Base-by-base conservation (phyloP, 805 yeast genomes). In the Candida lessepsii region DNA sequence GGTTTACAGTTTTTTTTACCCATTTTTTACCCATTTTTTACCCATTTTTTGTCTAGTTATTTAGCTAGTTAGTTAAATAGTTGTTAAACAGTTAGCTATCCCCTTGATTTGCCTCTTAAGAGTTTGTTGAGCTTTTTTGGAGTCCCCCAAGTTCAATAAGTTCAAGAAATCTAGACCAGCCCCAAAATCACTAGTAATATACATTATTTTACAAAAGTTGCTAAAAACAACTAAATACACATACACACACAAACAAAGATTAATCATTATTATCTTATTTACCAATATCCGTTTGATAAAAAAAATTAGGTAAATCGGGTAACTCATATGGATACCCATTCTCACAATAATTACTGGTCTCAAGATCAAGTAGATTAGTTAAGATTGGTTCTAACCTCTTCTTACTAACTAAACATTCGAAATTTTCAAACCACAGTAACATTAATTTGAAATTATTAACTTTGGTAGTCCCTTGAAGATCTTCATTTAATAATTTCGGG, bases 241-340 rank as follows among this genome's bases (percentile, higher is more conserved):
- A 24, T 24, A 24, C 27, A 24, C n/a, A 24, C 9, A 24, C 6
- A 24, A 10, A 8, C 27, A 24, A 8, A 9, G 9, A 5, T 20
- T 20, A 6, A 20, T 6, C 23, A 5, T 20, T 9, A 20, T 20
- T 6, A 20, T 20, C 9, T 20, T 20, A 20, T 20, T 20, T 20
- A 20, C 8, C 8, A 9, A 6, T 9, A 6, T 5, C 5, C 9
- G 23, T 5, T 9, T 20, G 17, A 18, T 29, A 17, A 40, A 53
- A 51, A 25, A 50, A 47, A 35, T 52, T 54, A 17, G 58, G 58
- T 33, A 51, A 39, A 20, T 40, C 37, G 7, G 35, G 27, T 14
- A 15, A 27, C 30, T 33, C 45, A 19, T 25, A 37, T 44, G 8
- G 42, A 25, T 24, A 21, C 31, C 9, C 23, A 19, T 18, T 5